These are phyloP conservation scores for Penicillium sp. DNA, from an alignment of 2,329 filamentous ascomycete genomes.

Conservation along the genomic window DNA sequence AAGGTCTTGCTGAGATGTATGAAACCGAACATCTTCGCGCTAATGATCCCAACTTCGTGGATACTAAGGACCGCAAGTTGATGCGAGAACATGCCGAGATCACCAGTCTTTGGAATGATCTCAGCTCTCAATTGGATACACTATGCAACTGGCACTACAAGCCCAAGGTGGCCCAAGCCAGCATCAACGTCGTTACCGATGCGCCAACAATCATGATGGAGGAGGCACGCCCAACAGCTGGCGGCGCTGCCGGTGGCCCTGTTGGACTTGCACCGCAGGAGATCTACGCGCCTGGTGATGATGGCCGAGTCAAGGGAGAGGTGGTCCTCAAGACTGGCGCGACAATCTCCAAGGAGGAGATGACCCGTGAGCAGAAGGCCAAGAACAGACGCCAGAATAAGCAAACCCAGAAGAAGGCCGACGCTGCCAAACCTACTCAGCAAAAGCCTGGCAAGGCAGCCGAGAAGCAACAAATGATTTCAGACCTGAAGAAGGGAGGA, in stretches of 20 bases:
- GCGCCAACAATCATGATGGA: constrained; percentile 93
- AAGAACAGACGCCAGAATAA: constrained; percentile 76
- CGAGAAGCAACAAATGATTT: constrained; percentile 56
- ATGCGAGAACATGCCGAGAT: constrained; percentile 81
- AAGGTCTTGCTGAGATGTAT: constrained; percentile 87
- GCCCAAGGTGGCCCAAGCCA: constrained; percentile 77
- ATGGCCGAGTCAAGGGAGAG: constrained; percentile 62
- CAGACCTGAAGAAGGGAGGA: constrained; percentile 74
- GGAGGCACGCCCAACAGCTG: constrained; percentile 83
- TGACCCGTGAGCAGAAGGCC: constrained; percentile 81
- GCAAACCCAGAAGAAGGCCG: constrained; percentile 70
- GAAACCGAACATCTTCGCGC: constrained; percentile 84
- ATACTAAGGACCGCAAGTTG: constrained; percentile 76
- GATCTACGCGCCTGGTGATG: constrained; percentile 77
- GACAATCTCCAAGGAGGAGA: constrained; percentile 77
- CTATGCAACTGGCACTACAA: constrained; percentile 95
- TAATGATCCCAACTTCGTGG: constrained; percentile 75
- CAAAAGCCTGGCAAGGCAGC: constrained; percentile 46
- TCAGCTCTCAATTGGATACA: constrained; percentile 77
- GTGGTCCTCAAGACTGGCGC: constrained; percentile 74
- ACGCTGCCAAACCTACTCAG: constrained; percentile 48
- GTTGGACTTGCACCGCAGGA: constrained; percentile 91
- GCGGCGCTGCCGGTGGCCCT: constrained; percentile 56
- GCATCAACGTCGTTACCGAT: constrained; percentile 82
- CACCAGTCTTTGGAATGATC: constrained; percentile 74